These are phyloP conservation scores for Fusarium sp. DNA, from an alignment of 2,329 filamentous ascomycete genomes.

Conservation along the genomic window DNA sequence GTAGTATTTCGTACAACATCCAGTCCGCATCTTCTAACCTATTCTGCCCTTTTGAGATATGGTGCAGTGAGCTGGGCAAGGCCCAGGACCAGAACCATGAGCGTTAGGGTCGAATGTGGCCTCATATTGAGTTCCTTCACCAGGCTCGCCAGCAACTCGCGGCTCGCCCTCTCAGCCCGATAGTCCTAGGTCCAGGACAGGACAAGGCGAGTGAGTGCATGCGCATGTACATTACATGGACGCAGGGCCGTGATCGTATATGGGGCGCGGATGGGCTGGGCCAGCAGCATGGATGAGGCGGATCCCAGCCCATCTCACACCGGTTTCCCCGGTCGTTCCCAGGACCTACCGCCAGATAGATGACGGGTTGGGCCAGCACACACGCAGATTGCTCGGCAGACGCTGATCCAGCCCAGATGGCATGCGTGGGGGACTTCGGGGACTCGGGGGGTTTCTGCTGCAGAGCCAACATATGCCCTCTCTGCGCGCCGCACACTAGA, in stretches of 20 bases:
- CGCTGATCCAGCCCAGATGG: conserved; percentile 14
- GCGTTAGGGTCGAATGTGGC: conserved; percentile 27
- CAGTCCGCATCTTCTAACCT: conserved; percentile 26
- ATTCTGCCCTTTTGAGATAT: conserved; percentile 30
- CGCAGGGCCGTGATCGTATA: conserved; percentile 18
- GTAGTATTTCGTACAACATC: conserved; percentile 24
- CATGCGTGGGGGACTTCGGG: conserved; percentile 14
- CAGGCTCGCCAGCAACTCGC: conserved; percentile 14
- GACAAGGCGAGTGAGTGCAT: conserved; percentile 2
- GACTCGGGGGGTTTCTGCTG: conserved; percentile 13
- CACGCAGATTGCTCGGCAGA: conserved; percentile 13
- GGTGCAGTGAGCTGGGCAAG: conserved; percentile 23
- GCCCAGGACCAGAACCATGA: conserved; percentile 34
- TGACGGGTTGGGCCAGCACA: conserved; percentile 16
- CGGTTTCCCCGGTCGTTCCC: conserved; percentile 36
- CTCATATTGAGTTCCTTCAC: conserved; percentile 36
- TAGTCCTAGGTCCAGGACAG: conserved; percentile 8
- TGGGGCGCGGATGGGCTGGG: conserved; percentile 2
- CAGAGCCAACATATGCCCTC: conserved; percentile 16
- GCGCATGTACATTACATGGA: not conserved
- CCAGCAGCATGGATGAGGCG: conserved; percentile 12
- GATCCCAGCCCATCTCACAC: conserved; percentile 31
- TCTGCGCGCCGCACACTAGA: conserved; percentile 20
- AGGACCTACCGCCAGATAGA: conserved; percentile 15
- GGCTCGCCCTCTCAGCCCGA: conserved; percentile 3